These are phyloP conservation scores for Eleusine indica DNA, from an alignment of 176 grass and related monocot genomes.

Conservation along the genomic window DNA sequence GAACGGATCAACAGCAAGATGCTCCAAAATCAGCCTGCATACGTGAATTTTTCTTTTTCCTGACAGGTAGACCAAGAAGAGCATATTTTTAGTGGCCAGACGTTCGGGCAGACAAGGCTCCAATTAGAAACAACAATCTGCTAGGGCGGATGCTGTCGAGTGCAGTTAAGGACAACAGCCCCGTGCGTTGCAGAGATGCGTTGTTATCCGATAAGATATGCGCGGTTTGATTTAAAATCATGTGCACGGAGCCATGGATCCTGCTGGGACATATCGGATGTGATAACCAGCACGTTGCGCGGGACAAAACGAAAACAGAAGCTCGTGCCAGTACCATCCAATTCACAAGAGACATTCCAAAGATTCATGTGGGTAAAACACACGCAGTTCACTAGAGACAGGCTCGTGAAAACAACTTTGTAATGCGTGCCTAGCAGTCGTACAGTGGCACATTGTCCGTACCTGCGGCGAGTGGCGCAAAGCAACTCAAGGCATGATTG, in stretches of 20 bases:
- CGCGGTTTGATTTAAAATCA: background rate
- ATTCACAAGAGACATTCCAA: background rate
- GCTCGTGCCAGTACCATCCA: background rate
- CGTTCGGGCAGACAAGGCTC: background rate
- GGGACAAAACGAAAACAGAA: background rate
- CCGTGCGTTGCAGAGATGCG: background rate
- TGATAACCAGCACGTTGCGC: background rate
- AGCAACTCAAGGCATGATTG: background rate
- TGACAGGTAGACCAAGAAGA: background rate
- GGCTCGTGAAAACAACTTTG: background rate
- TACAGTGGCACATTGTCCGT: too few species aligned
- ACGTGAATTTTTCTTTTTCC: background rate
- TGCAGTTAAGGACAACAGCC: background rate
- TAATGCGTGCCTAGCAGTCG: background rate
- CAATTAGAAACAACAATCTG: background rate
- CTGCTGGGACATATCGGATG: background rate
- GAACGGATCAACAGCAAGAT: background rate
- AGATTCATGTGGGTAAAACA: background rate
- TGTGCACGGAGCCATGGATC: background rate
- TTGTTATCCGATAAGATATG: background rate
- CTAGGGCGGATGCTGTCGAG: background rate
- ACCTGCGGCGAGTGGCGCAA: background rate
- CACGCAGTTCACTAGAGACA: background rate
- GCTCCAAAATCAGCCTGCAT: background rate
- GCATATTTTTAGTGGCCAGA: background rate